Evolutionary conservation across 495 filamentous ascomycete genomes (phyloP).

Genomic region (Pyrenula massariospora): DNA sequence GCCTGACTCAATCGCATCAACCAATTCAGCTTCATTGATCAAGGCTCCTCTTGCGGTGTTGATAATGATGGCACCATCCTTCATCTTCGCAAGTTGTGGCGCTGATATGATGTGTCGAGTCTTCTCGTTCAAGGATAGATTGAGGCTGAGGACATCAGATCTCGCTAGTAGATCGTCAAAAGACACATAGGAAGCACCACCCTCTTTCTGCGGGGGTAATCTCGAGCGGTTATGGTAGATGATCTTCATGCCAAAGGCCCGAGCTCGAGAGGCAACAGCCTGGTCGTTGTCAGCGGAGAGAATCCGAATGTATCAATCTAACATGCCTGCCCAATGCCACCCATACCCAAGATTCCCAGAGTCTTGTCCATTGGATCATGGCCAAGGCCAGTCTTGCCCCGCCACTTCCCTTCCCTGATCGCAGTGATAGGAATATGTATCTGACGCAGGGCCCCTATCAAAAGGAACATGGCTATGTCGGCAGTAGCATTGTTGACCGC

Average conservation of each 20-base stretch:
- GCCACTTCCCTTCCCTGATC: slow-evolving; percentile 48
- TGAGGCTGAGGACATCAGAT: slow-evolving; percentile 68
- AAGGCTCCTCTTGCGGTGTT: slow-evolving; percentile 75
- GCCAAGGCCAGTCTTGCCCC: slow-evolving; percentile 38
- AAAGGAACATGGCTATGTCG: slow-evolving; percentile 58
- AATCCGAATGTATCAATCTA: neutral
- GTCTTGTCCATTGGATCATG: slow-evolving; percentile 61
- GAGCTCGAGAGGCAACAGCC: slow-evolving; percentile 59
- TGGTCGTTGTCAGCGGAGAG: slow-evolving; percentile 13
- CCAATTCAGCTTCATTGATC: slow-evolving; percentile 68
- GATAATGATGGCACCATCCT: slow-evolving; percentile 65
- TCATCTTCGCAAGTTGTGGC: slow-evolving; percentile 57
- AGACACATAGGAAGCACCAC: slow-evolving; percentile 54
- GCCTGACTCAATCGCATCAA: slow-evolving; percentile 54
- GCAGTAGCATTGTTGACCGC: slow-evolving; percentile 64
- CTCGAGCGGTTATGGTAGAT: slow-evolving; percentile 59
- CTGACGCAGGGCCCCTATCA: slow-evolving; percentile 57
- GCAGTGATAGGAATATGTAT: slow-evolving; percentile 50
- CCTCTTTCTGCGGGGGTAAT: slow-evolving; percentile 35
- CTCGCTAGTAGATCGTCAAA: slow-evolving; percentile 56
- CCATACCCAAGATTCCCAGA: slow-evolving; percentile 76
- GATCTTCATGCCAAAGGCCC: slow-evolving; percentile 58
- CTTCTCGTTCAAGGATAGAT: slow-evolving; percentile 53
- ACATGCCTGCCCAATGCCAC: slow-evolving; percentile 57
- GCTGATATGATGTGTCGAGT: slow-evolving; percentile 62